Evolutionary conservation across 371 early-diverging fungal species (phyloP).

Genomic region (Rhizopus stolonifer): DNA sequence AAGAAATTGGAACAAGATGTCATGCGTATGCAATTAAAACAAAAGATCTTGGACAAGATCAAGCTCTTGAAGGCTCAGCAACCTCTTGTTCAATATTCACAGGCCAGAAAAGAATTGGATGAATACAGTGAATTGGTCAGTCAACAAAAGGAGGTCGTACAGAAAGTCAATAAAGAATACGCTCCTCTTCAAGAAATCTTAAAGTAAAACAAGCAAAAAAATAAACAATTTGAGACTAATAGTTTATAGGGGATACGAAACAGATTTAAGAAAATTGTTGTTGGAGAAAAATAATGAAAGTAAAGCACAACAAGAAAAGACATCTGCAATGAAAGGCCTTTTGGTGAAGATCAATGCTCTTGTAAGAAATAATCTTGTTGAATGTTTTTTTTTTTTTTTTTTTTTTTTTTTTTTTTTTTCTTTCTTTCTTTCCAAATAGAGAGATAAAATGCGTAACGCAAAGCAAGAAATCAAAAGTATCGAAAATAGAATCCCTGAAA

Average conservation of each 20-base stretch:
- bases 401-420: no score
- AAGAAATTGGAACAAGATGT: slow-evolving; percentile 73
- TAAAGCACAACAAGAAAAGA: not conserved
- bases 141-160: slow-evolving; percentile 32
- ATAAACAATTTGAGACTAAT: no score
- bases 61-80: slow-evolving; percentile 51
- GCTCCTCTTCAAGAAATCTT: slow-evolving; percentile 39
- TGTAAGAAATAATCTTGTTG: not conserved
- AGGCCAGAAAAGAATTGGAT: slow-evolving; percentile 59
- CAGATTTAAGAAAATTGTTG: not conserved
- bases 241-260: slow-evolving; percentile 6
- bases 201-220: slow-evolving; percentile 31
- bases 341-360: not conserved
- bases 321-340: not conserved
- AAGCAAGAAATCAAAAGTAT: slow-evolving; percentile 24
- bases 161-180: slow-evolving; percentile 36
- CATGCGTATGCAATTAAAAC: slow-evolving; percentile 68
- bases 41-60: slow-evolving; percentile 45
- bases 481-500: slow-evolving; percentile 38
- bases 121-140: slow-evolving; percentile 46
- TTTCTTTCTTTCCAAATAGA: not conserved
- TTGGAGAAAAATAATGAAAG: not conserved
- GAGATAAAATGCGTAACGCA: not conserved
- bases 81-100: slow-evolving; percentile 63
- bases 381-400: no score